phyloP scores from a whole-genome alignment of 2,329 filamentous ascomycete genomes.

The Plenodomus tracheiphilus region DNA sequence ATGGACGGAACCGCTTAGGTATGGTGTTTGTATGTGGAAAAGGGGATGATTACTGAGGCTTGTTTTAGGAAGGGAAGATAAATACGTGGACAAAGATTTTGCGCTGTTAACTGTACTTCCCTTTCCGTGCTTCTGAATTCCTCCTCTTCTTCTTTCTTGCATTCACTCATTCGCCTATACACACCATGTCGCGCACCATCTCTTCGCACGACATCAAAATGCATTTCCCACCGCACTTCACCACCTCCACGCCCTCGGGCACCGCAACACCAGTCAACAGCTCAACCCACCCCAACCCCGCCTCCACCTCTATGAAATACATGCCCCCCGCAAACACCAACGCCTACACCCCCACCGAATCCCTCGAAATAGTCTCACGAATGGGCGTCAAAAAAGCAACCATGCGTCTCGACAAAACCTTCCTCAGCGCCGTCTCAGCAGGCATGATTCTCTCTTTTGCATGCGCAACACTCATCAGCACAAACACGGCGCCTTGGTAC shows the following conservation, averaged over 20 bases:
- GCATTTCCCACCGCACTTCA: constrained; percentile 1
- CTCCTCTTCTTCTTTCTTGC: not conserved
- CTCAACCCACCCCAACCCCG: constrained; percentile 2
- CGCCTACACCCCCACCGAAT: constrained; percentile 53
- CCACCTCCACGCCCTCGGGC: constrained; percentile 7
- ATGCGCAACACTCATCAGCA: constrained; percentile 10
- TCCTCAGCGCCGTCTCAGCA: constrained; percentile 56
- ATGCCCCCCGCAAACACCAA: constrained; percentile 16
- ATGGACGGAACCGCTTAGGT: not conserved
- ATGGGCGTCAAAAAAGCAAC: constrained; percentile 57
- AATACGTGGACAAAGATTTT: too few species aligned
- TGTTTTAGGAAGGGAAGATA: too few species aligned
- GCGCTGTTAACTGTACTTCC: too few species aligned
- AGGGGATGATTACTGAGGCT: too few species aligned
- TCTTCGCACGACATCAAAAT: not conserved
- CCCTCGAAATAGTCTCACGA: constrained; percentile 55
- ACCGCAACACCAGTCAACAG: constrained; percentile 13
- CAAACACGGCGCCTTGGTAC: constrained; percentile 15
- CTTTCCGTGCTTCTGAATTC: not conserved
- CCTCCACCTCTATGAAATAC: constrained; percentile 1
- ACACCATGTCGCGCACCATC: not conserved
- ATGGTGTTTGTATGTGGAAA: not conserved
- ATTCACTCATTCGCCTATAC: not conserved
- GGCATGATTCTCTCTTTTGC: constrained; percentile 57
- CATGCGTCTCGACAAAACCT: constrained; percentile 57